phyloP scores from a whole-genome alignment of 2,329 filamentous ascomycete genomes.

The Verticillium nubilum region DNA sequence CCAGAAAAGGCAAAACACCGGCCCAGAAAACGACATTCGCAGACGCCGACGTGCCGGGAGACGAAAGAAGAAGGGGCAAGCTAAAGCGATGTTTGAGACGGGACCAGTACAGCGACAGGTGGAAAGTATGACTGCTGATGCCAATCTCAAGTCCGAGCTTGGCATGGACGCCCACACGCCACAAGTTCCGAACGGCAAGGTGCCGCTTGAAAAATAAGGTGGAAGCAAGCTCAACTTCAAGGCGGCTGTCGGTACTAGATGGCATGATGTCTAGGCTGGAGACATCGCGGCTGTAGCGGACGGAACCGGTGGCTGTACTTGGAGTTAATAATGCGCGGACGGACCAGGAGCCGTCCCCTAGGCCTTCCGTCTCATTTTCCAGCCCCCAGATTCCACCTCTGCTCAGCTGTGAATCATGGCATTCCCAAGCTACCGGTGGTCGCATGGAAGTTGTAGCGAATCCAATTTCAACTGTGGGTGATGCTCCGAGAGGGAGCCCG shows the following conservation, averaged over 20 bases:
- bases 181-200: constrained; percentile 38
- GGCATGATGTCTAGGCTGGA: not conserved
- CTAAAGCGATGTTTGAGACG: constrained; percentile 37
- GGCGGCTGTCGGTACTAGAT: constrained; percentile 18
- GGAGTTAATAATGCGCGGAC: constrained; percentile 27
- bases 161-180: constrained; percentile 32
- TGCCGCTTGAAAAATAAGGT: constrained; percentile 28
- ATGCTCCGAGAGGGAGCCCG: constrained; percentile 18
- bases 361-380: constrained; percentile 22
- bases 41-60: constrained; percentile 17
- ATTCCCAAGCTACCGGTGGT: constrained; percentile 17
- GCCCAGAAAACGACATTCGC: constrained; percentile 29
- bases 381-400: constrained; percentile 28
- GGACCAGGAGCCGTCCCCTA: constrained; percentile 28
- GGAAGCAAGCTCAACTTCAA: constrained; percentile 37
- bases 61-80: constrained; percentile 35
- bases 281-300: constrained; percentile 30
- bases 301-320: constrained; percentile 24
- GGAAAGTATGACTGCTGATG: constrained; percentile 32
- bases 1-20: constrained; percentile 30
- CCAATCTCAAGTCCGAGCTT: constrained; percentile 39
- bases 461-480: constrained; percentile 35
- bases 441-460: constrained; percentile 28
- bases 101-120: constrained; percentile 42
- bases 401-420: not conserved